Conservation (phyloP, 495 filamentous ascomycete genomes). For the Amniculicola lignicola region DNA sequence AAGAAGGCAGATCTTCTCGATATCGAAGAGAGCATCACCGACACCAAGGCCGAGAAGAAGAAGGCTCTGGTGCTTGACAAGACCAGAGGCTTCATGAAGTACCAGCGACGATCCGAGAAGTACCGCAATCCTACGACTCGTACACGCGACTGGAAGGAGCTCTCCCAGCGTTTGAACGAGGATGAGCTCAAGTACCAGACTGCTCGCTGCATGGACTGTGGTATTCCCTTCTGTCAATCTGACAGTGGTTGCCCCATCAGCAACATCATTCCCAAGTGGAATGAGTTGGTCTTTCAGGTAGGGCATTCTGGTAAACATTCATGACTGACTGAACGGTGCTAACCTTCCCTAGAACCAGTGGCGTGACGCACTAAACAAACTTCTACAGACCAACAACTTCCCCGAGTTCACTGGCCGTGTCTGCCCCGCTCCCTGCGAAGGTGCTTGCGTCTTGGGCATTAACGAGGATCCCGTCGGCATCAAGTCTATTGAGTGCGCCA, state of each 20-base stretch:
- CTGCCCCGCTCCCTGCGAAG: constrained; percentile 96
- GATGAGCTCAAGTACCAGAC: constrained; percentile 99
- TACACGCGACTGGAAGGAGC: constrained; percentile 91
- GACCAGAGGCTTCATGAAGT: constrained; percentile 99
- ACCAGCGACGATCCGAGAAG: constrained; percentile 89
- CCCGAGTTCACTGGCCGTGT: constrained; percentile 98
- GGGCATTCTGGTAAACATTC: constrained; percentile 31
- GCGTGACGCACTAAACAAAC: constrained; percentile 89
- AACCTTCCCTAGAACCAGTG: constrained; percentile 64
- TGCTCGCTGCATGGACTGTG: constrained; percentile 99
- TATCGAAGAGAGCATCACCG: constrained; percentile 89
- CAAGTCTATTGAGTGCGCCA: constrained; percentile 98
- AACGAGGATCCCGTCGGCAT: constrained; percentile 98
- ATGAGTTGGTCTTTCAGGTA: constrained; percentile 90
- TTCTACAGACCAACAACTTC: constrained; percentile 99
- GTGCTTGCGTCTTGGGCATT: constrained; percentile 95
- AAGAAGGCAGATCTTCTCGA: constrained; percentile 85
- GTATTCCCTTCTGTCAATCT: constrained; percentile 98
- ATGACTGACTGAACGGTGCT: not conserved
- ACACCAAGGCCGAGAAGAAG: constrained; percentile 88
- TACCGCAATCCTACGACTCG: constrained; percentile 85
- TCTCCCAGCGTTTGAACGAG: constrained; percentile 83
- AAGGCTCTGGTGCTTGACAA: constrained; percentile 95
- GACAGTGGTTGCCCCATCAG: constrained; percentile 94
- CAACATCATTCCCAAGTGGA: constrained; percentile 99